Evolutionary conservation across 148 eudicot species (phyloP).

Genomic region (Cornus suecica): DNA sequence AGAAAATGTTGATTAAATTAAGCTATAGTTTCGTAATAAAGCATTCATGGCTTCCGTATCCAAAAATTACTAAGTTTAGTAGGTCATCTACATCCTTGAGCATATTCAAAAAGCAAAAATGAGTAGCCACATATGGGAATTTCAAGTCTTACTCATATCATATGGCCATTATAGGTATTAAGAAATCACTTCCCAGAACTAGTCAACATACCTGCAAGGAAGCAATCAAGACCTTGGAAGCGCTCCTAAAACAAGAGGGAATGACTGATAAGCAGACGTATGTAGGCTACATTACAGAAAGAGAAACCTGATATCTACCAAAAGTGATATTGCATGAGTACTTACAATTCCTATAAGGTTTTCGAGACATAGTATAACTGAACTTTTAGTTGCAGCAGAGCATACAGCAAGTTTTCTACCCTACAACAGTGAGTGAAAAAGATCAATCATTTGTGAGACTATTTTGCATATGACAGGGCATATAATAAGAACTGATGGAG

Average conservation of each 20-base stretch:
- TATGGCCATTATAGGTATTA: not conserved
- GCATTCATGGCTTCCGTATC: not conserved
- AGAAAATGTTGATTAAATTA: not conserved
- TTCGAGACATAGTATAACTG: slow-evolving; percentile 87
- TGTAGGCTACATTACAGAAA: not conserved
- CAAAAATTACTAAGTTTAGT: too few relatives aligned
- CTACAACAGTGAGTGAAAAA: slow-evolving; percentile 25
- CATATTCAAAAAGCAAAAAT: not conserved
- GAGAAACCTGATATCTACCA: not conserved
- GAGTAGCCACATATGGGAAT: not conserved
- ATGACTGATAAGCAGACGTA: not conserved
- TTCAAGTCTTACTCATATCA: not conserved
- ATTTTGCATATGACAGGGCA: not conserved
- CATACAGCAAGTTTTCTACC: slow-evolving; percentile 89
- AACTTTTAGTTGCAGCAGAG: slow-evolving; percentile 99
- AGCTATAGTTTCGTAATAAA: not conserved
- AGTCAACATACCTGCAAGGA: slow-evolving; percentile 77
- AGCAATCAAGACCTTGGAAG: slow-evolving; percentile 86
- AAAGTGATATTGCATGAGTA: slow-evolving; percentile 6
- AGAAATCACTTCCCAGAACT: not conserved
- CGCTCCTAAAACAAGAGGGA: slow-evolving; percentile 60
- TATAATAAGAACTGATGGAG: not conserved
- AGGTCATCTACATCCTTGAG: not conserved
- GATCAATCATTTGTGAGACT: not conserved
- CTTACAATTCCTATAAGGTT: slow-evolving; percentile 89